Conservation (phyloP, 768 basidiomycete genomes). For the Cystofilobasidium bisporidii region DNA sequence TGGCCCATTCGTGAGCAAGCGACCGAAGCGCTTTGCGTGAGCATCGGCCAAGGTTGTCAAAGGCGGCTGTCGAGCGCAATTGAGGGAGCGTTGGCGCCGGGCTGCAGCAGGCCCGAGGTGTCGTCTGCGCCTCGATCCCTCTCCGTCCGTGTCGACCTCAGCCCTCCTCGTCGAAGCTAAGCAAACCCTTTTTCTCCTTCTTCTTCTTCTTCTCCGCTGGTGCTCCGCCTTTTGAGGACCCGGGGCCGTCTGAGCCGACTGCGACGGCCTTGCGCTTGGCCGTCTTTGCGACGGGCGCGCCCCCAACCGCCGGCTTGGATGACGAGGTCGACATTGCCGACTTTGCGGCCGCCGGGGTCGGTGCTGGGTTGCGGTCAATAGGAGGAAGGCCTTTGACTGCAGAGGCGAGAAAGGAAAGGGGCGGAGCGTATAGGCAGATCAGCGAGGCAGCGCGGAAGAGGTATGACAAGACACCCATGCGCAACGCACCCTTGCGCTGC, state of each 20-base stretch:
- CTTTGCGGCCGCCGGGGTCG: not conserved
- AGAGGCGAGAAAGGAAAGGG: not conserved
- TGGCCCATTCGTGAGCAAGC: too few relatives aligned
- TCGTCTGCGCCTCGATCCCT: too few relatives aligned
- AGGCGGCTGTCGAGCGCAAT: too few relatives aligned
- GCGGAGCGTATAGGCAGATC: not conserved
- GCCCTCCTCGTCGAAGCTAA: slow-evolving; percentile 41
- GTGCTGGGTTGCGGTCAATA: slow-evolving; percentile 10
- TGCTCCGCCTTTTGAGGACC: not conserved
- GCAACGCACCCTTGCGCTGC: slow-evolving; percentile 28
- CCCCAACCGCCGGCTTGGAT: not conserved
- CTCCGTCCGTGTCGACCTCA: not conserved
- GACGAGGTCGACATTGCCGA: not conserved
- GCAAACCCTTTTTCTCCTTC: slow-evolving; percentile 39
- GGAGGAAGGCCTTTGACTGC: slow-evolving; percentile 32
- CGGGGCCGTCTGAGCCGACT: slow-evolving; percentile 21
- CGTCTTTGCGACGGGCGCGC: slow-evolving; percentile 25
- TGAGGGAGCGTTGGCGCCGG: too few relatives aligned
- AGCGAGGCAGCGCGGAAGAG: not conserved
- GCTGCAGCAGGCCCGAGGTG: too few relatives aligned
- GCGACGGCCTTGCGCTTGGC: slow-evolving; percentile 34
- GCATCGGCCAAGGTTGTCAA: too few relatives aligned
- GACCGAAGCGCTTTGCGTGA: too few relatives aligned
- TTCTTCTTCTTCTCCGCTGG: slow-evolving; percentile 39
- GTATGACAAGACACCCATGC: not conserved